Base-by-base conservation (phyloP, 2,329 filamentous ascomycete genomes). In the Pyrenophora teres region DNA sequence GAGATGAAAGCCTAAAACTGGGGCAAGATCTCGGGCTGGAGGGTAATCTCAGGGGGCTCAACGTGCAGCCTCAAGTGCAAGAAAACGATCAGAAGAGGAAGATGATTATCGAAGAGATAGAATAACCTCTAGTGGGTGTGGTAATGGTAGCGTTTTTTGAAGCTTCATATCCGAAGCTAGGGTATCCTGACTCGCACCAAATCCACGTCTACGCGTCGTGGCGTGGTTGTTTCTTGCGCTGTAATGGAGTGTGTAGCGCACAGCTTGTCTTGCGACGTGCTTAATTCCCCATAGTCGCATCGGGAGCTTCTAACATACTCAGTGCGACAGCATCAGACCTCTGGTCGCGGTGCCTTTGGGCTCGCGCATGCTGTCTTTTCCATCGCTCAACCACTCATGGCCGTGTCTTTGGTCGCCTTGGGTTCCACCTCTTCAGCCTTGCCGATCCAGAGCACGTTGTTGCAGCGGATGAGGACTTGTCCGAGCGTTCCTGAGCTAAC, bases 361-460 rank as follows among this genome's bases (percentile, higher is more conserved):
- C 15, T 18, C 40, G 43, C 35, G 40, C 50, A 43, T 42, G 19
- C 38, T 43, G 19, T 36, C 18, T 38, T 25, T 25, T 45, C 40
- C 30, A n/a, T 8, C 2, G 32, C 51, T 75, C 72, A 76, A 45
- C 73, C 74, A 30, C 64, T 68, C 75, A 77, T 77, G 43, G 53
- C 64, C 30, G 68, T 62, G 52, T 78, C 76, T 33, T 72, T 73
- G 30, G 62, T 50, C 35, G 78, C 75, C 51, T 67, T 69, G 5
- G 80, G 77, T 41, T 71, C 62, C 9, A 73, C 68, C 43, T 76
- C 77, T 38, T 82, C 80, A 21, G 80, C 81, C 36, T 79, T 80
- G 31, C 81, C 83, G 68, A 97, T 93, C 88, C 91, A 97, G 40
- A 97, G 82, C n/a, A 97, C 93, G 71, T 97, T 97, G 78, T 97